Evolutionary conservation across 257 asterid species (phyloP).

Genomic region (Nicotiana undulata): DNA sequence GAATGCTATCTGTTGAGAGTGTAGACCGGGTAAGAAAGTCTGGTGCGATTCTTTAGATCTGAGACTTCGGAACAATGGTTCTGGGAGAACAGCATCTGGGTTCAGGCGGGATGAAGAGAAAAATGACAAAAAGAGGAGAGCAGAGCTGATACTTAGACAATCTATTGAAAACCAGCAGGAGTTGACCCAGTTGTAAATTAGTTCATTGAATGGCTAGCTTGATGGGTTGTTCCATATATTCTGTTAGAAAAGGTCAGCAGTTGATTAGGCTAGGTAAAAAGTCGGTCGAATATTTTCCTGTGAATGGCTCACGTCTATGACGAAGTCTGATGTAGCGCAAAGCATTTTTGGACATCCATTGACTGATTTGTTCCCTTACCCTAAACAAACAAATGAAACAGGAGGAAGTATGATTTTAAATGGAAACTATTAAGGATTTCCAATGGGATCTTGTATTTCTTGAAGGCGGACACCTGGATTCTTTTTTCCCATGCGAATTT

Average conservation of each 20-base stretch:
- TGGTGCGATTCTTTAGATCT: constrained; percentile 65
- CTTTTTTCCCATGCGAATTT: too few relatives aligned
- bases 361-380: not conserved
- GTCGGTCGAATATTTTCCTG: constrained; percentile 30
- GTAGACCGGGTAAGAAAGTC: constrained; percentile 51
- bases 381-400: not conserved
- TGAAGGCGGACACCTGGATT: not conserved
- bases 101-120: constrained; percentile 69
- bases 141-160: constrained; percentile 67
- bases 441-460: not conserved
- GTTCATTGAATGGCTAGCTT: constrained; percentile 21
- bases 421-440: not conserved
- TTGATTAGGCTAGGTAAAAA: not conserved
- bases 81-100: constrained; percentile 41
- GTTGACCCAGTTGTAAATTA: constrained; percentile 79
- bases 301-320: constrained; percentile 44
- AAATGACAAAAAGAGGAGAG: constrained; percentile 88
- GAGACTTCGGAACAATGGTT: constrained; percentile 48
- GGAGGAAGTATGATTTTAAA: not conserved
- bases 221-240: not conserved
- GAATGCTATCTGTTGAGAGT: constrained; percentile 52
- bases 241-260: not conserved
- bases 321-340: constrained; percentile 34
- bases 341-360: constrained; percentile 42
- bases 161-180: constrained; percentile 72